Evolutionary conservation across 2,329 filamentous ascomycete species (phyloP), one percentile per base, ranked within the genome.

Genomic region (Trichophyton mentagrophytes): DNA sequence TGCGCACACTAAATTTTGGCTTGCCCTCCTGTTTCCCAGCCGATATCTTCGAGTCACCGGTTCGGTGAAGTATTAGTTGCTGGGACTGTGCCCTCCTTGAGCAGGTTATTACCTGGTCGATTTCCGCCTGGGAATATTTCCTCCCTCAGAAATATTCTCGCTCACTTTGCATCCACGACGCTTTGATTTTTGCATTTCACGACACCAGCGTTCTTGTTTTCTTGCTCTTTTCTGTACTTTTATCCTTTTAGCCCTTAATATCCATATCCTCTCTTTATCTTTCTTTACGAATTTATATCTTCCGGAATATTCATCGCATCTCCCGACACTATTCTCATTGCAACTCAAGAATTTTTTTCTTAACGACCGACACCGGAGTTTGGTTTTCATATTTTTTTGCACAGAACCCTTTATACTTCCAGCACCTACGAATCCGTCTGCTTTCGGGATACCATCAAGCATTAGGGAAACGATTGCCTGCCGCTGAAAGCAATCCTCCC

Each of bases 1-100:
- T 55, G 51, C 51, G 51, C 51, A 13, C 51, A 55, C 51, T 55
- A 55, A 55, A 33, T 55, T 55, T 51, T 33, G 51, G 27, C 30
- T 17, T 27, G 15, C 15, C n/a, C 15, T 55, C 27, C 7, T 36
- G 51, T 55, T 55, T 27, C 33, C 51, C 30, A n/a, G 51, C 51
- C 51, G 22, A 51, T 51, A 27, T 11, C 44, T 17, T 47, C 17
- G 49, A 53, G 49, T 53, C 49, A 17, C 49, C 49, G 49, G 49
- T 33, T 53, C 27, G 49, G 25, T 53, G 49, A 53, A 53, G 49
- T 25, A 22, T 33, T 53, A 27, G 49, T 7, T 53, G 49, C 49
- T 53, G 27, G 22, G 49, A 7, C 22, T 53, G 20, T 47, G 44
- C 27, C 22, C 27, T 57, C 33, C 55, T 57, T 36, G 55, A 44